Conservation (phyloP, 768 basidiomycete species). For the Mycena galericulata region DNA sequence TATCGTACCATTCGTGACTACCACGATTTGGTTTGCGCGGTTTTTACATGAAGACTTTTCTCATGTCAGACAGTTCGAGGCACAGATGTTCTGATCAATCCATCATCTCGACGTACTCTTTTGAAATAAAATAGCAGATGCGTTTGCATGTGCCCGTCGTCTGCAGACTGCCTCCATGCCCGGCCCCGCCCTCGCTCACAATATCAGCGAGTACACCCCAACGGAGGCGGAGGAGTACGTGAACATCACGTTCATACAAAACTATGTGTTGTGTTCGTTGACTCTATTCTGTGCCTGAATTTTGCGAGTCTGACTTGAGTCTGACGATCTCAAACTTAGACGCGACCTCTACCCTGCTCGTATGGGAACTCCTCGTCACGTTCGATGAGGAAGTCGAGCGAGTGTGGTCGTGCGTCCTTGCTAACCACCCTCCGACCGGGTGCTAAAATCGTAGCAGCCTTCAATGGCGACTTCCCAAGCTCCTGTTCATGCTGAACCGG, state of each 20-base stretch:
- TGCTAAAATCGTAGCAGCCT: slow-evolving; percentile 24
- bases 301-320: no score
- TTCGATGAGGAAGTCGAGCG: slow-evolving; percentile 41
- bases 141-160: no score
- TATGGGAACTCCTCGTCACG: slow-evolving; percentile 44
- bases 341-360: slow-evolving; percentile 39
- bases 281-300: neutral
- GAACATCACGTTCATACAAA: slow-evolving; percentile 16
- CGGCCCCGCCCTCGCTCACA: slow-evolving; percentile 27
- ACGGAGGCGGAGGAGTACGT: slow-evolving; percentile 16
- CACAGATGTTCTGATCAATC: no score
- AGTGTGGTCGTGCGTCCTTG: slow-evolving; percentile 46
- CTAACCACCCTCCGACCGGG: neutral
- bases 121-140: no score
- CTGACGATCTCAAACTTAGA: slow-evolving; percentile 35
- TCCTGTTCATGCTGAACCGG: slow-evolving; percentile 36
- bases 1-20: no score
- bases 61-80: no score
- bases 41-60: no score
- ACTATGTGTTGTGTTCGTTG: slow-evolving; percentile 22
- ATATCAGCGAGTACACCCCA: slow-evolving; percentile 19
- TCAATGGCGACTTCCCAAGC: slow-evolving; percentile 36
- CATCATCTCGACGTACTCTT: no score
- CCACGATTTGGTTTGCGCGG: no score
- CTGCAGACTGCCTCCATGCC: slow-evolving; percentile 22